Conservation (phyloP, 805 yeast species). For the Teunomyces funiuensis region DNA sequence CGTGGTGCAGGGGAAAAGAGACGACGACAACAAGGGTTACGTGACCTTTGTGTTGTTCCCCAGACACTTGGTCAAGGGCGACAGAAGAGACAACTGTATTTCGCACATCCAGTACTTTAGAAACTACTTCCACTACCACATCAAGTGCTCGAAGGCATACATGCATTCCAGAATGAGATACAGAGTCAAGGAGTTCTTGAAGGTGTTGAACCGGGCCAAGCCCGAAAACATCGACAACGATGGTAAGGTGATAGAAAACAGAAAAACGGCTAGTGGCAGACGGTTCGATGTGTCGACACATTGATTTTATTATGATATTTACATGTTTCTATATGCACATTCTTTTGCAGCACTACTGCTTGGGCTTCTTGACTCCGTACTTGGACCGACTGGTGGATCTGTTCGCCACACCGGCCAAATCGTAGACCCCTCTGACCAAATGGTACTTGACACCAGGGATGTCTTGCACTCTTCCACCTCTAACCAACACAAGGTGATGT, state of each 20-base stretch:
- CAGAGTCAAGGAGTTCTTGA: slow-evolving; percentile 90
- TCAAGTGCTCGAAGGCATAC: slow-evolving; percentile 96
- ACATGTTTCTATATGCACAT: slow-evolving; percentile 8
- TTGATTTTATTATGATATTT: slow-evolving; percentile 4
- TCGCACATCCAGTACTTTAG: slow-evolving; percentile 90
- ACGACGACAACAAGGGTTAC: slow-evolving; percentile 46
- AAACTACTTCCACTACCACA: slow-evolving; percentile 97
- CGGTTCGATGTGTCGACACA: slow-evolving; percentile 45
- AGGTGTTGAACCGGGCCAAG: slow-evolving; percentile 94
- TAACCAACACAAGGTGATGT: slow-evolving; percentile 90
- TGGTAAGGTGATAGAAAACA: slow-evolving; percentile 42
- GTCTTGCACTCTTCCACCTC: slow-evolving; percentile 99
- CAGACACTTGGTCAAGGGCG: slow-evolving; percentile 63
- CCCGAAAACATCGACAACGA: slow-evolving; percentile 85
- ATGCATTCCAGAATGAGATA: slow-evolving; percentile 98
- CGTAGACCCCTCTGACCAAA: slow-evolving; percentile 89
- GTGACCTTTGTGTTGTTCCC: slow-evolving; percentile 78
- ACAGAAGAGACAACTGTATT: slow-evolving; percentile 80
- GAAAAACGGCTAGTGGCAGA: slow-evolving; percentile 74
- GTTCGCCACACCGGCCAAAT: slow-evolving; percentile 92
- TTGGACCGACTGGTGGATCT: slow-evolving; percentile 86
- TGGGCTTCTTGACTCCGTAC: slow-evolving; percentile 89
- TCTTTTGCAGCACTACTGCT: slow-evolving; percentile 17
- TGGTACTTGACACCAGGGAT: slow-evolving; percentile 97
- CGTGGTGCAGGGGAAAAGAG: slow-evolving; percentile 45